A percentile compares a stretch with the other conserved stretches of the same genome.
phyloP scores from a whole-genome alignment of 306 rosid species.

The Parietaria judaica region DNA sequence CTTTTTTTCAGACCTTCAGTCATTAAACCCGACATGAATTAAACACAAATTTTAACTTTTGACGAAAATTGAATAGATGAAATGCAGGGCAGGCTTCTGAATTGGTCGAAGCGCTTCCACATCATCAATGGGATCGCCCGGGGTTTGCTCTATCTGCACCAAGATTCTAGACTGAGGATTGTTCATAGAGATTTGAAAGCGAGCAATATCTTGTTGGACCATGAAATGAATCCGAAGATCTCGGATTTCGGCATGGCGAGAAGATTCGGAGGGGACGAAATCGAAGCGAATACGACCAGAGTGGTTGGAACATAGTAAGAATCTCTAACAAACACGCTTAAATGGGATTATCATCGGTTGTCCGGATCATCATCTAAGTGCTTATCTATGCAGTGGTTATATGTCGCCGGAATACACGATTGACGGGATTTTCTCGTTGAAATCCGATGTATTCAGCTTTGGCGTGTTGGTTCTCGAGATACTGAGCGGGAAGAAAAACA shows the following conservation, averaged over 20 bases:
- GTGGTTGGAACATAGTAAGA: slow-evolving; percentile 53
- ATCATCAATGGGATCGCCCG: slow-evolving; percentile 40
- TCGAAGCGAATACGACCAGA: slow-evolving; percentile 33
- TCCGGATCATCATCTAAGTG: background rate
- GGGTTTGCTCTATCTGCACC: slow-evolving; percentile 42
- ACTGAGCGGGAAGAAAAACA: slow-evolving; percentile 46
- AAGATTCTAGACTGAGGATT: slow-evolving; percentile 44
- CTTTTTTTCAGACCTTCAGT: too few relatives aligned
- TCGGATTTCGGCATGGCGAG: slow-evolving; percentile 49
- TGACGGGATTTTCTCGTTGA: slow-evolving; percentile 43
- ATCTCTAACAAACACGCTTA: slow-evolving; percentile 1
- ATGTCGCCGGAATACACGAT: slow-evolving; percentile 60
- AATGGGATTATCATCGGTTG: background rate
- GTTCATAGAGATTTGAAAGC: slow-evolving; percentile 49
- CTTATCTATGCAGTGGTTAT: slow-evolving; percentile 31
- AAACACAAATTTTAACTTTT: background rate
- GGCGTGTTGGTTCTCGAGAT: slow-evolving; percentile 53
- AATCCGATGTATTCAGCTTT: slow-evolving; percentile 45
- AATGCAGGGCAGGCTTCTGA: slow-evolving; percentile 14
- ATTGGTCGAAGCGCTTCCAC: slow-evolving; percentile 36
- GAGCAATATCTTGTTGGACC: slow-evolving; percentile 40
- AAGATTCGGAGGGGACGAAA: slow-evolving; percentile 38
- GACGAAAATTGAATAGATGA: slow-evolving; percentile 24
- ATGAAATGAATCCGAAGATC: slow-evolving; percentile 35
- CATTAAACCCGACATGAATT: background rate